phyloP scores from a whole-genome alignment of 2,329 filamentous ascomycete genomes.

The Fusarium dlaminii region DNA sequence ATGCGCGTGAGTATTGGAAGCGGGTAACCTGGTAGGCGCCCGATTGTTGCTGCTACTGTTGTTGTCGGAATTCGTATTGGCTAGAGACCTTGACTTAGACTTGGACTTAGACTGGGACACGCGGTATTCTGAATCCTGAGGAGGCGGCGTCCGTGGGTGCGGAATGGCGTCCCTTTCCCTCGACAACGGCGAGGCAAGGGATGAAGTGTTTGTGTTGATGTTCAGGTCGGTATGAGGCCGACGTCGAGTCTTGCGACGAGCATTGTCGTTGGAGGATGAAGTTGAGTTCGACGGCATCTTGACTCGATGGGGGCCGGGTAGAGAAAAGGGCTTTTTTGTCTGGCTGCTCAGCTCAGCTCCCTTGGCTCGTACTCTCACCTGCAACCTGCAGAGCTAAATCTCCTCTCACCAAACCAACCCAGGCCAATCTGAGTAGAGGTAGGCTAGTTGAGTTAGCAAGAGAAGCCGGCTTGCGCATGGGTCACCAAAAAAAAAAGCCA shows the following conservation, averaged over 20 bases:
- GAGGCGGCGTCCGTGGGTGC: constrained; percentile 36
- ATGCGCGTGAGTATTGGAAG: constrained; percentile 38
- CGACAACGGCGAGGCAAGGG: constrained; percentile 35
- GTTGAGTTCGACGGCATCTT: constrained; percentile 35
- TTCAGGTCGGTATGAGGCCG: constrained; percentile 39
- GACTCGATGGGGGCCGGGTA: constrained; percentile 21
- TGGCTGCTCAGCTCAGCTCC: constrained; percentile 16
- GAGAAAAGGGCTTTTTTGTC: constrained; percentile 35
- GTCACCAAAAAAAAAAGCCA: constrained; percentile 38
- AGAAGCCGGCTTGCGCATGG: constrained; percentile 36
- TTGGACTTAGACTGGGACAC: constrained; percentile 25
- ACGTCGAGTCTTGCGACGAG: constrained; percentile 38
- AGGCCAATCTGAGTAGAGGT: constrained; percentile 27
- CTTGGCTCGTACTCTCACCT: constrained; percentile 8
- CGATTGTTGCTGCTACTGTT: constrained; percentile 39
- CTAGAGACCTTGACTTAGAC: constrained; percentile 34
- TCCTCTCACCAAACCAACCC: constrained; percentile 24
- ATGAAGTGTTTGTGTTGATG: constrained; percentile 38
- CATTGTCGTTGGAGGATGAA: constrained; percentile 38
- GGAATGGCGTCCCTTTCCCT: constrained; percentile 35
- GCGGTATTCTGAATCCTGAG: constrained; percentile 22
- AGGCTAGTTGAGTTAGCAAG: constrained; percentile 26
- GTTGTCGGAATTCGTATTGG: constrained; percentile 18
- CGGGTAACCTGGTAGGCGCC: constrained; percentile 39
- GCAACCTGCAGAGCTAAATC: constrained; percentile 18